Base-by-base conservation (phyloP, 2,329 filamentous ascomycete genomes). In the Penicillium thymicola region DNA sequence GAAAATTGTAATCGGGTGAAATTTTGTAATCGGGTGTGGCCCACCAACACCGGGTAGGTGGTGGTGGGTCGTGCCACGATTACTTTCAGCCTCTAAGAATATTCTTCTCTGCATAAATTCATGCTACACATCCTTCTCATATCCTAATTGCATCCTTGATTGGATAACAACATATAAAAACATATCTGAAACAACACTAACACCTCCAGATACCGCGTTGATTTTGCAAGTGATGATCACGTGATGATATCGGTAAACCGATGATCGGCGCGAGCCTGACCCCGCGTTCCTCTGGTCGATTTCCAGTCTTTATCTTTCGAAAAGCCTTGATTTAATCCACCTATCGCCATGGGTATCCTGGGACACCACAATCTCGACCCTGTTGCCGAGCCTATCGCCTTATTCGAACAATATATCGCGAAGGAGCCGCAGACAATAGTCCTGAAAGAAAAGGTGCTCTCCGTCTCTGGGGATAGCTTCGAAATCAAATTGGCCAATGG, bases 391-490 rank as follows among this genome's bases (percentile, higher is more conserved):
- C 62, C 57, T 25, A 61, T 65, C 45, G 63, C 60, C 4, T 18
- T 65, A 21, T 65, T 65, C 30, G 55, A 60, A 3, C 60, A 65
- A 58, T 65, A 56, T 41, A 46, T 65, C 14, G 13, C 59, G 3
- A 40, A 25, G 13, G 53, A 62, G 28, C 54, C 60, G n/a, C 59
- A 63, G 36, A 83, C 80, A 2, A 72, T 89, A 7, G 67, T 83
- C 2, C 74, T 89, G 47, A 83, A 81, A 63, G 85, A 89, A 65
- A 85, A 84, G 63, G 76, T 87, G 18, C 69, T 86, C 56, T 87
- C 85, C 3, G 72, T 87, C 9, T 80, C 80, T 1, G 84, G 85
- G 55, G 85, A 89, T 73, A 83, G 79, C 70, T 89, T 88, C 72
- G 81, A 83, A 60, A 82, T 89, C 70, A 81, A 79, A 52, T 79